phyloP scores from a whole-genome alignment of 257 asterid genomes.

The Scutellaria minor region DNA sequence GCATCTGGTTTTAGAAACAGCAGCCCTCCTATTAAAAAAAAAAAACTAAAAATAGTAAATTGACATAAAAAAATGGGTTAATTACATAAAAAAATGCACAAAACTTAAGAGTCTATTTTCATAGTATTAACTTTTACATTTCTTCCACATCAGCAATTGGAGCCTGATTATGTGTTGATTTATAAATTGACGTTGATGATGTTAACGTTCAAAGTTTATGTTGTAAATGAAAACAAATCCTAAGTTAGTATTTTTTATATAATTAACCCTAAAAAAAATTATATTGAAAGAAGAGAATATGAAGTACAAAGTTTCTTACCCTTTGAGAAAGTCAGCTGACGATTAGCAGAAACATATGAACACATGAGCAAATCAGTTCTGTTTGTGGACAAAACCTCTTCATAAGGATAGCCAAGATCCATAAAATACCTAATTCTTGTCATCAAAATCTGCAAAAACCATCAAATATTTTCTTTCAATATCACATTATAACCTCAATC shows the following conservation, averaged over 20 bases:
- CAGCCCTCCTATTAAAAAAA: slow-evolving; percentile 50
- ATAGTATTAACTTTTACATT: too few relatives aligned
- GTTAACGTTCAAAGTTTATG: too few relatives aligned
- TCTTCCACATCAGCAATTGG: too few relatives aligned
- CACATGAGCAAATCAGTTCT: slow-evolving; percentile 60
- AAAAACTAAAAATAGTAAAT: background rate
- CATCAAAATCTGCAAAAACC: slow-evolving; percentile 41
- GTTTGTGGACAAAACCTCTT: slow-evolving; percentile 54
- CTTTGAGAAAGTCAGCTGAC: slow-evolving; percentile 41
- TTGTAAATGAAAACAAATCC: too few relatives aligned
- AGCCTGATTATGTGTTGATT: too few relatives aligned
- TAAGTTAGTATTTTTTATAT: too few relatives aligned
- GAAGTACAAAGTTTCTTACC: slow-evolving; percentile 34
- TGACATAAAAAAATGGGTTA: background rate
- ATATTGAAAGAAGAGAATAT: background rate
- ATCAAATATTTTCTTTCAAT: background rate
- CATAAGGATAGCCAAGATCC: slow-evolving; percentile 68
- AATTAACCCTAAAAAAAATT: too few relatives aligned
- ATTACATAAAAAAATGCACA: too few relatives aligned
- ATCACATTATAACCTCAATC: background rate
- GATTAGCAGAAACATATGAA: slow-evolving; percentile 46
- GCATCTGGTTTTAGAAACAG: slow-evolving; percentile 50
- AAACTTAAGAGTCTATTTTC: too few relatives aligned
- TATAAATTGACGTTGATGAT: too few relatives aligned
- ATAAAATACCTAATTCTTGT: slow-evolving; percentile 57